Base-by-base conservation (phyloP, 306 rosid species). In the Castanea mollissima region DNA sequence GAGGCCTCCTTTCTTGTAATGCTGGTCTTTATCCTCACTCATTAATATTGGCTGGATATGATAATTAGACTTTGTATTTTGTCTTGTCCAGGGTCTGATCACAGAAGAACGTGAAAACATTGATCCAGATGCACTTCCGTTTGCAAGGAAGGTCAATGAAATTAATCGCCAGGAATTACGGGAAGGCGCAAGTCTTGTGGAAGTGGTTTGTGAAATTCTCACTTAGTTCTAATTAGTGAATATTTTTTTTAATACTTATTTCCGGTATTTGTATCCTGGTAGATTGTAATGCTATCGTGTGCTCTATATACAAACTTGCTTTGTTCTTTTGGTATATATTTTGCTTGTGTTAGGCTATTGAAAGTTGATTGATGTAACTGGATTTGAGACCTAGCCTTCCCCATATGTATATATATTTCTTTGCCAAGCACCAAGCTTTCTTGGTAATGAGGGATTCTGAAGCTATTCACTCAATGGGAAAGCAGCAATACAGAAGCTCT, bases 161-260 rank as follows among this genome's bases (percentile, higher is more conserved):
- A 86, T 83, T 63, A 77, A 82, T 67, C 98, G 98, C 80, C 99
- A 96, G 86, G 98, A 98, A 78, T 88, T 96, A 78, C 79, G 74
- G 78, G 99, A 96, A 88, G 99, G 98, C 49, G 92, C 99, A 72
- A 96, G 97, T 85, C 97, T 96, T 51, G 94, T 64, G 31, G 98
- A 96, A 89, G 99, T 96, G 99, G 99, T 96, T 49, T 0, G 98
- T 91, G 46, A 85, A 83, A 79, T 71, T 63, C 67, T 79, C 69
- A 27, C 56, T 57, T 68, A 49, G 54, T 49, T 49, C 54, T 49
- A 49, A 11, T 12, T 49, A 49, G 1, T 13, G 16, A 13, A 3
- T 10, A 2, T 11, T 10, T 10, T 46, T 46, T 46, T 10, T 46
- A 10, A 12, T 38, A 49, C 15, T 49, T 49, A 9, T 27, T 55